phyloP scores from a whole-genome alignment of 2,329 filamentous ascomycete species.

The Colletotrichum caudatum region DNA sequence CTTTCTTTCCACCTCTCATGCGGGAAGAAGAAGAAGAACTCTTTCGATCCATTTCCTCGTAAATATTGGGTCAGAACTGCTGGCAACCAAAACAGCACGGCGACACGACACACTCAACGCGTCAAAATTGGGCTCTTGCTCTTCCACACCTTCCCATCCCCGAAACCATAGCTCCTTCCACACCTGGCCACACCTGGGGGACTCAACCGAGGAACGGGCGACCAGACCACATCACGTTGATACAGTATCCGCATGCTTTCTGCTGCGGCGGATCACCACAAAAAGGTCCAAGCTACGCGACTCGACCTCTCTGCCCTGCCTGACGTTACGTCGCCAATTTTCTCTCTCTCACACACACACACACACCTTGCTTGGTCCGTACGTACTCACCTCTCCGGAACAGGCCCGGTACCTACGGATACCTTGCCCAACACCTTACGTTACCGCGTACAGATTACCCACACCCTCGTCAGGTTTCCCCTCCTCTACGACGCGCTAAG shows the following conservation, averaged over 20 bases:
- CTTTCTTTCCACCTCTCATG: slow-evolving; percentile 8
- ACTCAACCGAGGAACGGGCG: slow-evolving; percentile 14
- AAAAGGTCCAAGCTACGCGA: slow-evolving; percentile 34
- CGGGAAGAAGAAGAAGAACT: neutral
- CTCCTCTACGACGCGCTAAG: slow-evolving; percentile 41
- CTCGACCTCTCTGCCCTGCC: slow-evolving; percentile 24
- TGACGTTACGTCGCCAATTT: slow-evolving; percentile 23
- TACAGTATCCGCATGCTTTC: slow-evolving; percentile 28
- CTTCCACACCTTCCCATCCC: neutral
- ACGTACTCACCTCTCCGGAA: slow-evolving; percentile 20
- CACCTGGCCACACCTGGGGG: slow-evolving; percentile 30
- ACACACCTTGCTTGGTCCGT: slow-evolving; percentile 19
- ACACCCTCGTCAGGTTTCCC: slow-evolving; percentile 40
- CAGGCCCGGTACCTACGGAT: slow-evolving; percentile 30
- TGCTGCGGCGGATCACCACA: slow-evolving; percentile 29
- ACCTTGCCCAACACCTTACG: slow-evolving; percentile 34
- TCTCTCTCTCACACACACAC: neutral
- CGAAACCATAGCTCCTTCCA: slow-evolving; percentile 7
- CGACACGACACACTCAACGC: slow-evolving; percentile 36
- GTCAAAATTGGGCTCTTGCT: slow-evolving; percentile 19
- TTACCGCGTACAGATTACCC: slow-evolving; percentile 36
- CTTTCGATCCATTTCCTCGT: slow-evolving; percentile 1
- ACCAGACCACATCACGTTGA: slow-evolving; percentile 2
- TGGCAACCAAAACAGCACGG: slow-evolving; percentile 12
- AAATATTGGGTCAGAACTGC: slow-evolving; percentile 1